Base-by-base conservation (phyloP, 1,284 basidiomycete genomes). In the Cystobasidium slooffiae region DNA sequence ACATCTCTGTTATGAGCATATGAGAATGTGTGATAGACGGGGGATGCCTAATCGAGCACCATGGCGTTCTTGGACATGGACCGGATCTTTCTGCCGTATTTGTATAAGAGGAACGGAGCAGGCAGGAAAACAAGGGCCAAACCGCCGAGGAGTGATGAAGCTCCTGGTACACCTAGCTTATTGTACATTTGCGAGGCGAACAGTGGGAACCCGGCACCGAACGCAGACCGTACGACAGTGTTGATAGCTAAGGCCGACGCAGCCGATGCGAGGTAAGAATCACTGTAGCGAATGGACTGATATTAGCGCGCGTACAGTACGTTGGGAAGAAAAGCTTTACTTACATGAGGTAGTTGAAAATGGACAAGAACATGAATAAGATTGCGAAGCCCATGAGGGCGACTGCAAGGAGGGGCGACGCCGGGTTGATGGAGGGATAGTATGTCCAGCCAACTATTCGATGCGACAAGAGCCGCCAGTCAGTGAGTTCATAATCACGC, bases 181-280 rank as follows among this genome's bases (percentile, higher is more conserved):
- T 82, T 75, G 80, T 83, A 87, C 85, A 87, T 86, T 75, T 85
- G 84, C 0, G 70, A 79, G 0, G 85, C 84, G 75, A 87, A 86
- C 2, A 86, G 79, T 8, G 46, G 55, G 61, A 44, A 47, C 0
- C 82, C 84, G 0, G 85, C 85, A 41, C 86, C 86, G 66, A 85
- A 85, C 0, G 81, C 63, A 0, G 84, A 84, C 73, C 86, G 83
- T 10, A 82, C 78, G 67, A 87, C 84, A 1, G 86, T 87, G 74
- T 72, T 72, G 69, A 72, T 72, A 20, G 69, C 69, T 85, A 0
- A 86, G 85, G 12, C 83, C 82, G 79, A 82, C 81, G n/a, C 20
- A 7, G 61, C 39, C 43, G 55, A 74, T n/a, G 55, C 52, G 37
- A 86, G 80, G 76, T 86, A 86, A 6, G 83, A 81, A 77, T 86